Percentiles rank a stretch among this genome's conserved stretches.
These are phyloP conservation scores for Kwoniella europaea DNA, from an alignment of 768 basidiomycete species.

Conservation along the genomic window DNA sequence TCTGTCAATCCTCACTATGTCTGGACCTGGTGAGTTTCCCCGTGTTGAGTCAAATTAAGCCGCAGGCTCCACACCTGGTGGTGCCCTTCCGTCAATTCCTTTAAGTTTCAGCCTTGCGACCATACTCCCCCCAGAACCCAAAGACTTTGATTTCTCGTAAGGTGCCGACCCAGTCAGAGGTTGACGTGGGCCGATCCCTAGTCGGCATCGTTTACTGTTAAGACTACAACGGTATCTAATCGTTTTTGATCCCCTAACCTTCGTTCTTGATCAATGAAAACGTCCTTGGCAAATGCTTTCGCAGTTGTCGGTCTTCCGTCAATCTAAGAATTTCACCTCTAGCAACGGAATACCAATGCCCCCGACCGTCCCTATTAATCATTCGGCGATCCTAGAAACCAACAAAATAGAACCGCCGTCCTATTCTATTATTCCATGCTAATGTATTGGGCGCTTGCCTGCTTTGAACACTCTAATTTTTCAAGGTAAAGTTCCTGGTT, in stretches of 20 bases:
- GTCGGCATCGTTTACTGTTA: conserved; percentile 83
- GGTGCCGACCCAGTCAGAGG: conserved; percentile 75
- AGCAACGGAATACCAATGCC: conserved; percentile 79
- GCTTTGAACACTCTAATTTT: conserved; percentile 83
- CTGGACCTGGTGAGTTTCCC: conserved; percentile 54
- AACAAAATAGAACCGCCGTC: conserved; percentile 79
- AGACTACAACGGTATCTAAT: conserved; percentile 83
- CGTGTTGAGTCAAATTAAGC: conserved; percentile 85
- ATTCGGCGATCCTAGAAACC: conserved; percentile 80
- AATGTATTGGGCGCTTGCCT: conserved; percentile 77
- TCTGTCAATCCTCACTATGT: conserved; percentile 78
- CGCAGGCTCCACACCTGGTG: conserved; percentile 78
- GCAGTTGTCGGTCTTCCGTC: conserved; percentile 77
- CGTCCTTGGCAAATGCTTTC: conserved; percentile 85
- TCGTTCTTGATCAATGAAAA: conserved; percentile 78
- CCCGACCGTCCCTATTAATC: conserved; percentile 80
- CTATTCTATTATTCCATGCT: conserved; percentile 83
- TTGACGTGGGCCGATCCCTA: conserved; percentile 73
- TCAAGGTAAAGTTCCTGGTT: conserved; percentile 81
- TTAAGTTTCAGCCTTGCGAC: conserved; percentile 78
- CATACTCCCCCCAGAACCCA: conserved; percentile 69
- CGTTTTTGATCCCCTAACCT: conserved; percentile 83
- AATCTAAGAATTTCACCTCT: conserved; percentile 87
- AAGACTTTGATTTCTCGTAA: conserved; percentile 83
- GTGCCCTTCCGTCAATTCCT: conserved; percentile 84